phyloP scores from a whole-genome alignment of 805 yeast genomes.

The Lipomyces anomalus region DNA sequence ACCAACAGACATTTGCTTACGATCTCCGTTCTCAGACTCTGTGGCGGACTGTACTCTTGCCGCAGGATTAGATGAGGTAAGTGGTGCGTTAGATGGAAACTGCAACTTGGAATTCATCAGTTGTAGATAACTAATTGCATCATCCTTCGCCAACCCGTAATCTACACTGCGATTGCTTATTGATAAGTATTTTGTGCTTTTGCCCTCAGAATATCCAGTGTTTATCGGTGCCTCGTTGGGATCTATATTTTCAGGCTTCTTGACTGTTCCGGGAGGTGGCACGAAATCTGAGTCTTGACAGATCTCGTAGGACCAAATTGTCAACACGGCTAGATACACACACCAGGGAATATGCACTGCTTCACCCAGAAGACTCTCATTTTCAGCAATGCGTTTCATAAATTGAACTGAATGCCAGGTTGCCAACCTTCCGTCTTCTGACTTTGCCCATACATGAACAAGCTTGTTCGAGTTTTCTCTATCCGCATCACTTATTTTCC shows the following conservation, averaged over 20 bases:
- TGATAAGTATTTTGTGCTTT: neutral
- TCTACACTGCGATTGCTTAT: neutral
- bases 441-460: slow-evolving; percentile 27
- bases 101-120: slow-evolving; percentile 8
- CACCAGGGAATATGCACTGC: slow-evolving; percentile 32
- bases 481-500: slow-evolving; percentile 20
- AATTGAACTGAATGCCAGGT: slow-evolving; percentile 31
- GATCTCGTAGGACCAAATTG: slow-evolving; percentile 30
- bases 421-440: slow-evolving; percentile 29
- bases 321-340: slow-evolving; percentile 27
- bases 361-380: slow-evolving; percentile 24
- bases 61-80: too few species aligned
- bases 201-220: neutral
- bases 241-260: neutral
- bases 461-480: slow-evolving; percentile 23
- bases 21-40: slow-evolving; percentile 4
- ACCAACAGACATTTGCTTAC: slow-evolving; percentile 22
- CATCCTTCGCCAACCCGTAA: slow-evolving; percentile 15
- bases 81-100: too few species aligned
- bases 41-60: neutral
- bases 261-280: slow-evolving; percentile 2
- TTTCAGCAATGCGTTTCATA: slow-evolving; percentile 24
- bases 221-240: neutral
- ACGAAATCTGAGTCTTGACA: slow-evolving; percentile 8
- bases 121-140: slow-evolving; percentile 20